Conservation (phyloP, 176 grass and related monocot species). For the Bolboschoenus planiculmis region DNA sequence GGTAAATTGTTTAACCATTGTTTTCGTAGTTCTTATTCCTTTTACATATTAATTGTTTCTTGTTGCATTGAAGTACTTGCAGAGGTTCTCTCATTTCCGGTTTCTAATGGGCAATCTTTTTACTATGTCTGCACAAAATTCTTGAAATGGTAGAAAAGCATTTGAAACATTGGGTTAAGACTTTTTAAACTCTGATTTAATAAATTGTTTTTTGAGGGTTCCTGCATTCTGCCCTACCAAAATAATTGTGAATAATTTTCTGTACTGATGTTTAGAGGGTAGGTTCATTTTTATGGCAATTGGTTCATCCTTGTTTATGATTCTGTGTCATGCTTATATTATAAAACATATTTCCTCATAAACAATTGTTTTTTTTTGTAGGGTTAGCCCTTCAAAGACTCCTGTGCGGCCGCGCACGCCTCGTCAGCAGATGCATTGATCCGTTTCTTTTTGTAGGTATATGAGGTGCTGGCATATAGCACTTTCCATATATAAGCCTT, state of each 20-base stretch:
- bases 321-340: neutral
- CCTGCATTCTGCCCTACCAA: neutral
- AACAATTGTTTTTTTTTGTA: conserved; percentile 28
- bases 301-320: neutral
- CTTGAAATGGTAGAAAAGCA: neutral
- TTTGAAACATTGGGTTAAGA: neutral
- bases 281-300: neutral
- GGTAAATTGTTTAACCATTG: conserved; percentile 32
- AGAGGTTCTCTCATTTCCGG: neutral
- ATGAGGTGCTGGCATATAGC: conserved; percentile 53
- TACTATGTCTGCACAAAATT: neutral
- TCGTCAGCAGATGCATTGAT: conserved; percentile 61
- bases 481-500: conserved; percentile 62
- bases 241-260: neutral
- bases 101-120: neutral
- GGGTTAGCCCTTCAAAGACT: conserved; percentile 99
- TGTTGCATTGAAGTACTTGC: neutral
- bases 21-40: neutral
- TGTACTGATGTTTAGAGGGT: neutral
- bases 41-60: neutral
- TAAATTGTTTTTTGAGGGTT: neutral
- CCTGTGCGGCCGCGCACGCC: conserved; percentile 85
- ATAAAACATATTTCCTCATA: neutral
- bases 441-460: conserved; percentile 52
- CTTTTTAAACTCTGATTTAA: neutral